A percentile compares a stretch with the other conserved stretches of the same genome.
phyloP scores from a whole-genome alignment of 768 basidiomycete species.

The Lentinula raphanica region DNA sequence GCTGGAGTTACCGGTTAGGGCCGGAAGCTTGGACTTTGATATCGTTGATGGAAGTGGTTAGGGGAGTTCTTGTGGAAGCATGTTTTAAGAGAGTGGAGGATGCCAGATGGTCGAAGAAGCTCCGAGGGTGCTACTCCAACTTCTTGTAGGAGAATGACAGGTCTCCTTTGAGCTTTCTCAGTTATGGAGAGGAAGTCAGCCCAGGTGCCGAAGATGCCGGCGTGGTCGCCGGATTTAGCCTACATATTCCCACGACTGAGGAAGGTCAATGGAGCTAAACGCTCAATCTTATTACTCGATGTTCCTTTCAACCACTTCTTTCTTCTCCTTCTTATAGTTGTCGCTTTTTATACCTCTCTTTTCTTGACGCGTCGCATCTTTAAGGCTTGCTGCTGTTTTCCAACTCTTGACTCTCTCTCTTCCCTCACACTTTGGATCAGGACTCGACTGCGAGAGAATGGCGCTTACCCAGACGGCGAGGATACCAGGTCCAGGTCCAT shows the following conservation, averaged over 20 bases:
- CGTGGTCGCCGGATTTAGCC: not conserved
- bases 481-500: slow-evolving; percentile 35
- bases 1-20: too few relatives aligned
- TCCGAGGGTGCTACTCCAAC: not conserved
- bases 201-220: not conserved
- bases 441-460: slow-evolving; percentile 20
- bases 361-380: not conserved
- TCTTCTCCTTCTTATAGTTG: not conserved
- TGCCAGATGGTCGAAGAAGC: not conserved
- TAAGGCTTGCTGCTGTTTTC: not conserved
- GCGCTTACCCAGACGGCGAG: slow-evolving; percentile 39
- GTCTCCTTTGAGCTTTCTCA: not conserved
- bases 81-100: too few relatives aligned
- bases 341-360: not conserved
- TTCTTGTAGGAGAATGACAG: too few relatives aligned
- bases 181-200: not conserved
- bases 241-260: not conserved
- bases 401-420: not conserved
- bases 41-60: too few relatives aligned
- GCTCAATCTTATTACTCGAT: not conserved
- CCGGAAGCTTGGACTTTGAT: too few relatives aligned
- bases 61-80: too few relatives aligned
- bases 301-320: not conserved
- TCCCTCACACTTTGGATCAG: not conserved
- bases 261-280: not conserved